Percentiles rank a stretch among this genome's conserved stretches.
Evolutionary conservation across 495 filamentous ascomycete genomes (phyloP).

Genomic region (Podospora australis): DNA sequence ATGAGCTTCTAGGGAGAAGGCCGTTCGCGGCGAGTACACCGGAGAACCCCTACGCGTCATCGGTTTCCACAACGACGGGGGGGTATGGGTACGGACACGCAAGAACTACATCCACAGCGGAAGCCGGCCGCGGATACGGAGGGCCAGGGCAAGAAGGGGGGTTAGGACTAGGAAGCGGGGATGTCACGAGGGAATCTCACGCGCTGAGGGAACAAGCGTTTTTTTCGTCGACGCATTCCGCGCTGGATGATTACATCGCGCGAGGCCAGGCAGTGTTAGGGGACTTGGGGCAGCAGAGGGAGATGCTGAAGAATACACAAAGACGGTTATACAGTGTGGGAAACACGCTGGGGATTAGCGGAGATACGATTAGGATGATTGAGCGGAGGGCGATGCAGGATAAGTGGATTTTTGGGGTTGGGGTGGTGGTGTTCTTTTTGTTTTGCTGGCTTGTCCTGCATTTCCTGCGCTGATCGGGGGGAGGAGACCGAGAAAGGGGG

Average conservation of each 20-base stretch:
- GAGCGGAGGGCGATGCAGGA: conserved; percentile 88
- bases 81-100: conserved; percentile 25
- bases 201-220: conserved; percentile 89
- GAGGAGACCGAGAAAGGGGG: background rate
- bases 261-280: conserved; percentile 82
- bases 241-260: conserved; percentile 90
- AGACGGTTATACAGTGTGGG: conserved; percentile 83
- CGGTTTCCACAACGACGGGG: conserved; percentile 10
- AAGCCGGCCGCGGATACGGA: conserved; percentile 14
- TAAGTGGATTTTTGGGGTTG: conserved; percentile 95
- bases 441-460: conserved; percentile 89
- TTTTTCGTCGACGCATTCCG: conserved; percentile 65
- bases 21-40: conserved; percentile 82
- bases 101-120: conserved; percentile 21
- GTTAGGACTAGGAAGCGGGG: conserved; percentile 48
- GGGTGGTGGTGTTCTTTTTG: conserved; percentile 79
- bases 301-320: conserved; percentile 93
- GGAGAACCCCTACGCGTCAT: conserved; percentile 80
- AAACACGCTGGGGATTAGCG: conserved; percentile 87
- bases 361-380: conserved; percentile 94
- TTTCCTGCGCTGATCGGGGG: conserved; percentile 55
- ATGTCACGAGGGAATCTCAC: conserved; percentile 67
- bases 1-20: conserved; percentile 83
- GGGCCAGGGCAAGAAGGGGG: too few species aligned
- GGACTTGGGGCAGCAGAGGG: conserved; percentile 82